Evolutionary conservation across 345 rosid species (phyloP), one percentile per base, ranked within the genome.

Genomic region (Melaleuca alternifolia): DNA sequence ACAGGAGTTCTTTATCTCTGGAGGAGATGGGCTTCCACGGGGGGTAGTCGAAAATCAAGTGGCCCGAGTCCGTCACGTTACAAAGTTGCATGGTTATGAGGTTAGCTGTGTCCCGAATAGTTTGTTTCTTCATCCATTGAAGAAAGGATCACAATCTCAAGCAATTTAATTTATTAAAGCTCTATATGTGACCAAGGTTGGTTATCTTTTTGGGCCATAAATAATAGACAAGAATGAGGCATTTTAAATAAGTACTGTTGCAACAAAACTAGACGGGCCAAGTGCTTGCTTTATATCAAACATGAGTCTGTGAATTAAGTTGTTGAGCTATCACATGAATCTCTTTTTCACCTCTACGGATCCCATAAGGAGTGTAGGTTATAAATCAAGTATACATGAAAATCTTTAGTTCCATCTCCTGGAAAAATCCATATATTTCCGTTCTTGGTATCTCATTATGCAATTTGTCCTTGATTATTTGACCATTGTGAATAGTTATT

Each of bases 11-110:
- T 97, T 97, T 85, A 95, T 97, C 76, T 97, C 99, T 84, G 98
- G 98, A 76, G 98, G 98, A 84, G 99, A 97, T 18, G 99, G 99
- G 82, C 98, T 97, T 90, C 99, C 99, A 8, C 92, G 98, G 91
- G 99, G 98, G 88, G 96, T 96, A 0, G 99, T 97, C 83, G 99
- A 97, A 91, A 96, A 97, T 89, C 98, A 97, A 89, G 92, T 95
- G 41, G 95, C 98, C 30, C 97, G 95, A 30, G 97, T 92, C 90
- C 96, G 98, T 83, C 94, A 89, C 52, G 94, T 94, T 85, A 92
- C 96, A 33, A 94, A 94, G 93, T 88, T 97, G 91, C 95, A 94
- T 11, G 92, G 96, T 86, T 92, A 93, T 79, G 98, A 97, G 99
- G 99, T 96, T 57, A 87, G 94, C 89, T 89, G 41, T 85, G 82